A percentile compares a stretch with the other conserved stretches of the same genome.
These are phyloP conservation scores for Sporopachydermia lactativora DNA, from an alignment of 805 yeast genomes.

Conservation along the genomic window DNA sequence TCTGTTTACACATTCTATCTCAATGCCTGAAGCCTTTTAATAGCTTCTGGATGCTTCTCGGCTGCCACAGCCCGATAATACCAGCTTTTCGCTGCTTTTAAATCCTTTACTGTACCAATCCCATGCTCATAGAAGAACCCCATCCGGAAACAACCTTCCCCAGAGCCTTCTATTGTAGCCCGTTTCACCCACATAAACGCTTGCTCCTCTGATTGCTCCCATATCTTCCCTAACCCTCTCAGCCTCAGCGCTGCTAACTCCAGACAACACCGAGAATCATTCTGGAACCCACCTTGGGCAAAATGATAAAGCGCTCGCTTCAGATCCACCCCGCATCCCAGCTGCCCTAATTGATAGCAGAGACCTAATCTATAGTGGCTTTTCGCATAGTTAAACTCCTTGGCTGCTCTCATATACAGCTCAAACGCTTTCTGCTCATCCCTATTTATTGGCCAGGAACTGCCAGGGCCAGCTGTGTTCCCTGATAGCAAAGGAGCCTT, in stretches of 20 bases:
- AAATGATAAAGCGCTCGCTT: slow-evolving; percentile 61
- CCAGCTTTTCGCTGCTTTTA: slow-evolving; percentile 36
- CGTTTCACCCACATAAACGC: slow-evolving; percentile 68
- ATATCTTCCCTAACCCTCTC: slow-evolving; percentile 50
- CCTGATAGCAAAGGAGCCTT: not conserved
- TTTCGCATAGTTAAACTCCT: not conserved
- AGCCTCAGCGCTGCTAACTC: slow-evolving; percentile 72
- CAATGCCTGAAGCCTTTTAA: slow-evolving; percentile 21
- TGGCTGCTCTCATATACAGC: not conserved
- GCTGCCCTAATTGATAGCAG: slow-evolving; percentile 57
- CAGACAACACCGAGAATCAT: slow-evolving; percentile 54
- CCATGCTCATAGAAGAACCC: slow-evolving; percentile 62
- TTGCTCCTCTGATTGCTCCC: slow-evolving; percentile 47
- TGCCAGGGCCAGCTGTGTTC: slow-evolving; percentile 1
- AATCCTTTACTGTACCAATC: slow-evolving; percentile 41
- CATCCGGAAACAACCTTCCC: slow-evolving; percentile 55
- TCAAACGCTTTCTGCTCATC: not conserved
- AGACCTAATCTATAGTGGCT: slow-evolving; percentile 47
- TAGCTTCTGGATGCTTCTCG: slow-evolving; percentile 47
- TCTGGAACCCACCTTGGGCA: slow-evolving; percentile 47
- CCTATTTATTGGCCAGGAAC: not conserved
- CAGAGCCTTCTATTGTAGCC: slow-evolving; percentile 50
- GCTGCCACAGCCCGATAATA: slow-evolving; percentile 45
- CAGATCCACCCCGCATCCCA: slow-evolving; percentile 37
- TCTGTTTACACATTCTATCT: too few relatives aligned